Evolutionary conservation across 2,329 filamentous ascomycete genomes (phyloP).

Genomic region (Grosmannia huntii): DNA sequence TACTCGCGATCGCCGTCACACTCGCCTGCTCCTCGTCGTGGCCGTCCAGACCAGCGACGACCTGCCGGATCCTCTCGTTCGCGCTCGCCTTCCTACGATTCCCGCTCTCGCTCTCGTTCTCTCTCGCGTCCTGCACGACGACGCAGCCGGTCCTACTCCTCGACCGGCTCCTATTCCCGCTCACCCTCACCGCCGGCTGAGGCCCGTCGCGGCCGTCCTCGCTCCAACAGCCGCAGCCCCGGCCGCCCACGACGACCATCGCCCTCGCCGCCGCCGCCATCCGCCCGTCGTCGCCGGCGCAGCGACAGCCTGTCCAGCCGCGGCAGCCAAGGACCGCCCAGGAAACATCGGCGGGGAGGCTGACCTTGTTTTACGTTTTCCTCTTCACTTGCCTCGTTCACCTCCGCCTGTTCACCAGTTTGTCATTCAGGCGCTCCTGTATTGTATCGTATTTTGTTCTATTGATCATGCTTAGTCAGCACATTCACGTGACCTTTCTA

Average conservation of each 20-base stretch:
- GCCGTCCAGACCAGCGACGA: conserved; percentile 16
- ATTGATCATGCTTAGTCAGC: not conserved
- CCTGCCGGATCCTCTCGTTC: conserved; percentile 15
- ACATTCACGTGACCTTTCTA: not conserved
- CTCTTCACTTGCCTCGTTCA: not conserved
- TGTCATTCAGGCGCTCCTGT: no score
- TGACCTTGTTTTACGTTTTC: not conserved
- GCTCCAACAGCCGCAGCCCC: not conserved
- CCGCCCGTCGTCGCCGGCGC: conserved; percentile 11
- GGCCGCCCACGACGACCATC: not conserved
- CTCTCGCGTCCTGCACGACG: not conserved
- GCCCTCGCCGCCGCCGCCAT: not conserved
- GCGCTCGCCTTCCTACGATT: conserved; percentile 13
- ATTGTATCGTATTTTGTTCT: no score
- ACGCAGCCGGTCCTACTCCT: not conserved
- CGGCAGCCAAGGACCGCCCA: conserved; percentile 12
- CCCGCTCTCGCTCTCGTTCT: conserved; percentile 7
- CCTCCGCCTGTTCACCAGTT: not conserved
- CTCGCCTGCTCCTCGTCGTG: conserved; percentile 12
- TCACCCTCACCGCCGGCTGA: not conserved
- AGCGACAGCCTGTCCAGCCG: conserved; percentile 10
- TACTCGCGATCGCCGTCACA: conserved; percentile 31
- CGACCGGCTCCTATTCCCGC: not conserved
- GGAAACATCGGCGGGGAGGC: conserved; percentile 11
- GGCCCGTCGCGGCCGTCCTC: not conserved